phyloP scores from a whole-genome alignment of 768 basidiomycete genomes.

The Leccinum uliginosum region DNA sequence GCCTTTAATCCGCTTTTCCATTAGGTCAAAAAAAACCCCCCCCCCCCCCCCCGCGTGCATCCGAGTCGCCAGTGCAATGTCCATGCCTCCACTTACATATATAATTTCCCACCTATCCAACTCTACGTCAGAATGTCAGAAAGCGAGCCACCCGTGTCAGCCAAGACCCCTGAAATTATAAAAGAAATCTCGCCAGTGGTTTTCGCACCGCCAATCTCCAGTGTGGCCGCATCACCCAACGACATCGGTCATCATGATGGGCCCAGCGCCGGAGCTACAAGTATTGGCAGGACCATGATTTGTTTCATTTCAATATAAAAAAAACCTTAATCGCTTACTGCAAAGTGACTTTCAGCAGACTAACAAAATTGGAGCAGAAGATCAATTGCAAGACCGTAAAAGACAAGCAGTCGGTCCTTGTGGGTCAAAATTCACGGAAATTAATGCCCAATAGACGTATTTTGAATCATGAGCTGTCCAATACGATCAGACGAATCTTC shows the following conservation, averaged over 20 bases:
- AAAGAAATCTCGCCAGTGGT: not conserved
- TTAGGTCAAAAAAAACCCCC: too few species aligned
- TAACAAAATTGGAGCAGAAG: too few species aligned
- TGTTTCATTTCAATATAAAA: not conserved
- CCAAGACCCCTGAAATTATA: not conserved
- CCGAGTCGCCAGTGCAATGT: not conserved
- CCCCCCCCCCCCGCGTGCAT: not conserved
- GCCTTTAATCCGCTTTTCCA: too few species aligned
- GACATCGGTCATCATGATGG: not conserved
- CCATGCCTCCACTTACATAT: not conserved
- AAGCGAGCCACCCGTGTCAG: not conserved
- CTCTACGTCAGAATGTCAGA: not conserved
- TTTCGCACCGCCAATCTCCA: not conserved
- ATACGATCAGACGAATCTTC: not conserved
- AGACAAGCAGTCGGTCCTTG: not conserved
- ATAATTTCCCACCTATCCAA: not conserved
- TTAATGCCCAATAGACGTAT: not conserved
- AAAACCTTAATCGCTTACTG: too few species aligned
- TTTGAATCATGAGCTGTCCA: not conserved
- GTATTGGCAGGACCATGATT: not conserved
- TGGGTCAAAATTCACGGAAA: not conserved
- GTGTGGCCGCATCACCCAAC: not conserved
- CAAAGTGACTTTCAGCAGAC: too few species aligned
- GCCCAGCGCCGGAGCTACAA: not conserved
- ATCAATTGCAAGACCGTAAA: not conserved